These are phyloP conservation scores for Diaporthe aspalathi DNA, from an alignment of 2,329 filamentous ascomycete species.

Conservation along the genomic window DNA sequence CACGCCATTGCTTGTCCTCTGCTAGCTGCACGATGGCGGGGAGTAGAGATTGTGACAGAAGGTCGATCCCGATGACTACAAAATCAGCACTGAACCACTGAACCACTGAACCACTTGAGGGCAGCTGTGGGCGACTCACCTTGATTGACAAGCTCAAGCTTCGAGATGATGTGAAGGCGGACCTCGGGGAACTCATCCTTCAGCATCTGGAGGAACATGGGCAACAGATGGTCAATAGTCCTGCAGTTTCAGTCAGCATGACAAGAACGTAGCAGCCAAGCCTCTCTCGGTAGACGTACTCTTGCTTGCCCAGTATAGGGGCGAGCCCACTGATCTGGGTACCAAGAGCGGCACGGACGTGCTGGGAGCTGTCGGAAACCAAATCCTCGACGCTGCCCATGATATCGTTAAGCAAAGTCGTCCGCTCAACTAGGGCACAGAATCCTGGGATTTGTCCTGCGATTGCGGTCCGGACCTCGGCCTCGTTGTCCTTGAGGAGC, in stretches of 20 bases:
- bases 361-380: conserved; percentile 94
- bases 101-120: not conserved
- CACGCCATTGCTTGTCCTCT: conserved; percentile 99
- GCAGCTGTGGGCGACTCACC: conserved; percentile 61
- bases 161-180: conserved; percentile 99
- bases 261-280: not conserved
- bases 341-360: conserved; percentile 93
- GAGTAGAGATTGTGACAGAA: conserved; percentile 94
- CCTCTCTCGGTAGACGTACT: conserved; percentile 66
- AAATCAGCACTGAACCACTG: conserved; percentile 12
- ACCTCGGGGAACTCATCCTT: conserved; percentile 99
- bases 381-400: conserved; percentile 97
- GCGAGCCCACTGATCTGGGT: conserved; percentile 97
- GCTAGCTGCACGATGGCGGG: conserved; percentile 97
- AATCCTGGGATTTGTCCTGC: conserved; percentile 98
- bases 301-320: conserved; percentile 96
- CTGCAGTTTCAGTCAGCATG: conserved; percentile 56
- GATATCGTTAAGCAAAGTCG: conserved; percentile 91
- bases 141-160: conserved; percentile 97
- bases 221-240: conserved; percentile 94
- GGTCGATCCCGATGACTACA: conserved; percentile 91
- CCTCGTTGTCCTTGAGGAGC: conserved; percentile 96
- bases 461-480: conserved; percentile 96
- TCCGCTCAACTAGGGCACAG: conserved; percentile 88
- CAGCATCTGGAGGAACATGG: conserved; percentile 99